Evolutionary conservation across 768 basidiomycete species (phyloP).

Genomic region (Xerocomellus dryophilus): DNA sequence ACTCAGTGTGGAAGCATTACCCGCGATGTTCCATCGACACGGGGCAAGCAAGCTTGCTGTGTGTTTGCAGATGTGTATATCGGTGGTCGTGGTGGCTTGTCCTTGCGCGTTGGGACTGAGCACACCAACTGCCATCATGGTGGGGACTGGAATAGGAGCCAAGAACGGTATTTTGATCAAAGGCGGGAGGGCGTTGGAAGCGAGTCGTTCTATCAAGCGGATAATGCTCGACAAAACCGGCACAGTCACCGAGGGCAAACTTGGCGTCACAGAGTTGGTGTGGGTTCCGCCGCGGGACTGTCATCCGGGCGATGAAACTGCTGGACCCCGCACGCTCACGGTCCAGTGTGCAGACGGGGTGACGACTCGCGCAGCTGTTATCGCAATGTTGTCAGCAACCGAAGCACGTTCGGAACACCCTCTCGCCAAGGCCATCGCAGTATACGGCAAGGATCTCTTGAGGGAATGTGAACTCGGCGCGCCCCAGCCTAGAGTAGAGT

Average conservation of each 20-base stretch:
- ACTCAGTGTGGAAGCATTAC: constrained; percentile 57
- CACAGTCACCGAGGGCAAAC: constrained; percentile 93
- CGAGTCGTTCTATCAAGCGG: constrained; percentile 74
- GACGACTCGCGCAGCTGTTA: constrained; percentile 55
- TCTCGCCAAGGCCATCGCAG: constrained; percentile 88
- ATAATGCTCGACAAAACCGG: constrained; percentile 97
- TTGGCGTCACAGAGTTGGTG: constrained; percentile 69
- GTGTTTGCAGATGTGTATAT: constrained; percentile 95
- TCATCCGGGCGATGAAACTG: constrained; percentile 15
- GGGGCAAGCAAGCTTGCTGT: constrained; percentile 86
- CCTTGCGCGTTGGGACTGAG: constrained; percentile 95
- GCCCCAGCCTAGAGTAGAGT: constrained; percentile 55
- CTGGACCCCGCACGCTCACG: constrained; percentile 12
- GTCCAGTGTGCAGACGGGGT: constrained; percentile 55
- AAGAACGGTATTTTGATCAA: constrained; percentile 98
- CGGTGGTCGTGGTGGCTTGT: constrained; percentile 96
- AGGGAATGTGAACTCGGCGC: constrained; percentile 37
- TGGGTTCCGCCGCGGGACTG: constrained; percentile 58
- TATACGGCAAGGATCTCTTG: constrained; percentile 69
- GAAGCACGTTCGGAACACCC: constrained; percentile 96
- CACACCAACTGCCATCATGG: constrained; percentile 99
- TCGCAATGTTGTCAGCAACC: constrained; percentile 81
- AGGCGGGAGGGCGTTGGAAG: constrained; percentile 91
- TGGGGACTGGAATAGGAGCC: constrained; percentile 95
- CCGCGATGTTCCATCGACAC: constrained; percentile 78